These are phyloP conservation scores for Yamadazyma akitaensis DNA, from an alignment of 805 yeast genomes.

Conservation along the genomic window DNA sequence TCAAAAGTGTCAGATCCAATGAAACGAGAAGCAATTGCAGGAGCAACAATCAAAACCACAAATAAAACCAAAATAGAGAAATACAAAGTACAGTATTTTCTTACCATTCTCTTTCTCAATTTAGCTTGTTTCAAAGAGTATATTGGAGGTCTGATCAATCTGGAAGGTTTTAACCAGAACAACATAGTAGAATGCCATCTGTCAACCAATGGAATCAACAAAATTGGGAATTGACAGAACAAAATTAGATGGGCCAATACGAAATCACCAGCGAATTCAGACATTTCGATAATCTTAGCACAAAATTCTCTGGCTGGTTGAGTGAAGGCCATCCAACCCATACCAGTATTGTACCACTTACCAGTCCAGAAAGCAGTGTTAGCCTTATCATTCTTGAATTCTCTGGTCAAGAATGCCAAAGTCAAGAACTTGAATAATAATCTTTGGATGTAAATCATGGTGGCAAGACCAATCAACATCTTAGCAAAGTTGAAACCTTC, in stretches of 20 bases:
- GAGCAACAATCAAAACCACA: constrained; percentile 78
- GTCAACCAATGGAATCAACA: constrained; percentile 83
- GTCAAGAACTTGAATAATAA: constrained; percentile 82
- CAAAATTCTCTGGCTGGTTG: constrained; percentile 95
- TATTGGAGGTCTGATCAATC: constrained; percentile 97
- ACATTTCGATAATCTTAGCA: constrained; percentile 90
- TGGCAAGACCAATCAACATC: constrained; percentile 80
- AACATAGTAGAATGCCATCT: constrained; percentile 98
- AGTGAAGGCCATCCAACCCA: constrained; percentile 91
- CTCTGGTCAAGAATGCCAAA: constrained; percentile 78
- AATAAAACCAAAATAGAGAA: constrained; percentile 66
- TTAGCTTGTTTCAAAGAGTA: constrained; percentile 94
- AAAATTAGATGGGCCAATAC: constrained; percentile 85
- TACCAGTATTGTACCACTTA: constrained; percentile 94
- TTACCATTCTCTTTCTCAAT: constrained; percentile 95
- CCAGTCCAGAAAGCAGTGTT: constrained; percentile 99
- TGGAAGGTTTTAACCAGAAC: constrained; percentile 97
- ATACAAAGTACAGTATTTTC: constrained; percentile 84
- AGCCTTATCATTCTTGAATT: constrained; percentile 90
- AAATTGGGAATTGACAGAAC: constrained; percentile 84
- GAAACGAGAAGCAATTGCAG: constrained; percentile 76
- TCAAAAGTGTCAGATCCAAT: constrained; percentile 38
- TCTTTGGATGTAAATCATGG: constrained; percentile 86
- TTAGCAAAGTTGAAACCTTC: constrained; percentile 89
- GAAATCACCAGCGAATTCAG: constrained; percentile 96